Conservation (phyloP, 1,139 yeast species). For the Sugiyamaella pinicola region DNA sequence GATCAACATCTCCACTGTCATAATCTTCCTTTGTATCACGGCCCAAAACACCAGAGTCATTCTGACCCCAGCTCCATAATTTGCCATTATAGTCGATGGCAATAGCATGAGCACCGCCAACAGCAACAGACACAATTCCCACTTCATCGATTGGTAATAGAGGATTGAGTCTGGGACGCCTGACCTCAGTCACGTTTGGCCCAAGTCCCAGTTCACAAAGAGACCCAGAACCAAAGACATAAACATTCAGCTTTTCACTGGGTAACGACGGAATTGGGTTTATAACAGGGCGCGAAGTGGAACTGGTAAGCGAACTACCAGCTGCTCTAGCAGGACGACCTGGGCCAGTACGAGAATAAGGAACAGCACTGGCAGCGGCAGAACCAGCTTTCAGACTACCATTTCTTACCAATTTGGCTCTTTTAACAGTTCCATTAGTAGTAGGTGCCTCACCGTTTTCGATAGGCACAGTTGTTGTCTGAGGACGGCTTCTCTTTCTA, state of each 20-base stretch:
- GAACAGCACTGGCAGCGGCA: not conserved
- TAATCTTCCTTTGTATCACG: slow-evolving; percentile 68
- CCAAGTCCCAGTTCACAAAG: slow-evolving; percentile 98
- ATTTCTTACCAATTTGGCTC: slow-evolving; percentile 12
- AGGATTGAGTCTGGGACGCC: slow-evolving; percentile 91
- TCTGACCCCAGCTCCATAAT: slow-evolving; percentile 98
- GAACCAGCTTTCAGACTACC: not conserved
- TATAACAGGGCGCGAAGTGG: slow-evolving; percentile 46
- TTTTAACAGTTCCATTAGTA: slow-evolving; percentile 9
- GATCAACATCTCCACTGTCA: slow-evolving; percentile 62
- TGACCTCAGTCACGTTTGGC: slow-evolving; percentile 89
- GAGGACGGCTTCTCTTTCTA: slow-evolving; percentile 7
- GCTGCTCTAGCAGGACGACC: slow-evolving; percentile 40
- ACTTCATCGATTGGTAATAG: slow-evolving; percentile 60
- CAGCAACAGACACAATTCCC: slow-evolving; percentile 81
- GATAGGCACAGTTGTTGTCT: not conserved
- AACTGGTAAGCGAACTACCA: slow-evolving; percentile 49
- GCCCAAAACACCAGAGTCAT: slow-evolving; percentile 92
- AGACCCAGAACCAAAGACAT: slow-evolving; percentile 95
- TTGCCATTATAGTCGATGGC: slow-evolving; percentile 75
- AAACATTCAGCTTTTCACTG: slow-evolving; percentile 63
- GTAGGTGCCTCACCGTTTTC: not conserved
- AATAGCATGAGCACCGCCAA: slow-evolving; percentile 93
- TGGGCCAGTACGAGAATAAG: slow-evolving; percentile 4
- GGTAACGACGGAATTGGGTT: slow-evolving; percentile 45